Percentiles rank a stretch among this genome's conserved stretches.
These are phyloP conservation scores for Suillus americanus DNA, from an alignment of 768 basidiomycete genomes.

Conservation along the genomic window DNA sequence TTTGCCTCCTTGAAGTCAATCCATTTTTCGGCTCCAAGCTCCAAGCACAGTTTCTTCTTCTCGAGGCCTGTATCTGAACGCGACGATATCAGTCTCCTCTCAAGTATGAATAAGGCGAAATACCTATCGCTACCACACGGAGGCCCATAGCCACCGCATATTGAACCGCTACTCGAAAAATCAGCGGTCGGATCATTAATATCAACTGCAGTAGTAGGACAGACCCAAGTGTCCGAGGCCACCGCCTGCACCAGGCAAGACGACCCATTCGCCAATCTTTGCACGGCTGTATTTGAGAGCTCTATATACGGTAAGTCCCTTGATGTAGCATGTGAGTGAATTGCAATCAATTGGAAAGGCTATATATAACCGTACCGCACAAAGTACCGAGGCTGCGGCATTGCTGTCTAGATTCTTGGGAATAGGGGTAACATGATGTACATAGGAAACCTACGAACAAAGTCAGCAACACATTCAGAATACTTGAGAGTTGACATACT, in stretches of 20 bases:
- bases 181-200: background rate
- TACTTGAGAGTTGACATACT: constrained; percentile 32
- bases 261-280: constrained; percentile 71
- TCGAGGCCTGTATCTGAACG: constrained; percentile 66
- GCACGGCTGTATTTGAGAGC: constrained; percentile 74
- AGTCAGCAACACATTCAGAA: constrained; percentile 1
- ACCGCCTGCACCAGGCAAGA: constrained; percentile 76
- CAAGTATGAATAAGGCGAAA: background rate
- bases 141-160: constrained; percentile 79
- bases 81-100: background rate
- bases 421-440: constrained; percentile 75
- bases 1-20: constrained; percentile 74
- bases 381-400: constrained; percentile 73
- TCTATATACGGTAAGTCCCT: constrained; percentile 86
- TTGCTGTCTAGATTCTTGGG: constrained; percentile 66
- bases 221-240: constrained; percentile 80
- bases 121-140: constrained; percentile 74
- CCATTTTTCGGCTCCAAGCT: constrained; percentile 73
- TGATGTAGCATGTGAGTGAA: background rate
- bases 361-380: constrained; percentile 50
- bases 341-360: constrained; percentile 2
- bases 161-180: constrained; percentile 55
- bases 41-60: constrained; percentile 59
- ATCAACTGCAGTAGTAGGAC: background rate
- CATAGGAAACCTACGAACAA: constrained; percentile 61